A percentile compares a stretch with the other conserved stretches of the same genome.
Evolutionary conservation across 345 rosid species (phyloP).

Genomic region (Arabis hirsuta): DNA sequence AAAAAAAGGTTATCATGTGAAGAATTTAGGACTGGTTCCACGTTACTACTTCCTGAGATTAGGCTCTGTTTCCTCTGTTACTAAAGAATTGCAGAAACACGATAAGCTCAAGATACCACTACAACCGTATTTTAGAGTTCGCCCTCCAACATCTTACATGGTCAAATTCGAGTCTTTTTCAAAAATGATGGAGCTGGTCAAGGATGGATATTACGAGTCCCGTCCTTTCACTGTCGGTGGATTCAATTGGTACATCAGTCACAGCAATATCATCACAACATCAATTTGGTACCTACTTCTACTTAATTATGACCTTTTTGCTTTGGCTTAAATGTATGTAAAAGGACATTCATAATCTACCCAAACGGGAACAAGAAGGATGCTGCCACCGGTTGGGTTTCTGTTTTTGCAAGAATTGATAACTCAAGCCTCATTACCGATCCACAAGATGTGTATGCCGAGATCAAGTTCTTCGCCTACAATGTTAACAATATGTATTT

Average conservation of each 20-base stretch:
- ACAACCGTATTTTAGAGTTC: background rate
- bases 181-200: background rate
- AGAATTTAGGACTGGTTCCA: too few relatives aligned
- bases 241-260: conserved; percentile 20
- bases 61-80: background rate
- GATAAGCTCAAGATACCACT: background rate
- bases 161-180: conserved; percentile 26
- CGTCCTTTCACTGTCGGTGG: conserved; percentile 22
- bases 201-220: conserved; percentile 22
- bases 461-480: conserved; percentile 25
- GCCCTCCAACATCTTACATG: conserved; percentile 23
- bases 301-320: background rate
- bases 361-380: conserved; percentile 6
- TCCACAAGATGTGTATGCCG: conserved; percentile 23
- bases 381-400: background rate
- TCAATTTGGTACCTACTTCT: background rate
- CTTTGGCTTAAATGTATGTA: background rate
- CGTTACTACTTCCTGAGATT: too few relatives aligned
- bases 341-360: conserved; percentile 36
- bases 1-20: too few relatives aligned
- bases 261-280: background rate
- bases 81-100: background rate
- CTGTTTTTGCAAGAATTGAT: conserved; percentile 12
- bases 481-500: background rate
- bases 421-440: background rate